These are phyloP conservation scores for Salvia hispanica DNA, from an alignment of 257 asterid species.

Conservation along the genomic window DNA sequence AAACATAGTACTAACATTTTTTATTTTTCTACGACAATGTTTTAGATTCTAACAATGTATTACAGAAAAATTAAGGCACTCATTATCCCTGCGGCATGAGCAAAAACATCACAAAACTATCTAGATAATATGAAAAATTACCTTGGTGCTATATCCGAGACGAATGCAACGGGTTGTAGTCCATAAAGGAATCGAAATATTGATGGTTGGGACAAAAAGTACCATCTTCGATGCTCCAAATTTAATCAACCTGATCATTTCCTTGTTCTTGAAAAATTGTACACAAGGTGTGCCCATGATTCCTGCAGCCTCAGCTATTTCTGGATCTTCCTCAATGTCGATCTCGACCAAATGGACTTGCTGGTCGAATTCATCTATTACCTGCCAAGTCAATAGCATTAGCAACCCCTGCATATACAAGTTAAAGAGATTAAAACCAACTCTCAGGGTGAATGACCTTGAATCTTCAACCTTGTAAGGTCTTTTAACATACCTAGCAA, in stretches of 20 bases:
- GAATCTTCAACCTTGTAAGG: conserved; percentile 17
- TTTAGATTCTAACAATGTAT: too few relatives aligned
- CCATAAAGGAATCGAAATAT: not conserved
- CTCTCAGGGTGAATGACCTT: conserved; percentile 15
- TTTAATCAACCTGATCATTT: conserved; percentile 61
- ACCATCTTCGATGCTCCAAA: too few relatives aligned
- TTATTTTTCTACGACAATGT: too few relatives aligned
- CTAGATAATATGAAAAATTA: not conserved
- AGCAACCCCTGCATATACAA: conserved; percentile 72
- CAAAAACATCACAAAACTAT: not conserved
- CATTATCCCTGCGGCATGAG: not conserved
- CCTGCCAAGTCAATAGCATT: conserved; percentile 99
- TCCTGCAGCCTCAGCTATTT: conserved; percentile 93
- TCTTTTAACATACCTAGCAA: conserved; percentile 62
- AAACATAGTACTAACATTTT: too few relatives aligned
- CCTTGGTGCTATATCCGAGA: not conserved
- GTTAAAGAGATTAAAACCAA: conserved; percentile 33
- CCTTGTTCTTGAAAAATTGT: conserved; percentile 85
- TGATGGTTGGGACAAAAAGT: not conserved
- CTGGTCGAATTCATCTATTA: conserved; percentile 83
- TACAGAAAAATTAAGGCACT: not conserved
- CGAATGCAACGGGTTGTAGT: not conserved
- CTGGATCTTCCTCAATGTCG: conserved; percentile 91
- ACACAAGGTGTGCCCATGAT: conserved; percentile 94
- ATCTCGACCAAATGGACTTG: conserved; percentile 83